Percentiles rank a stretch among this genome's conserved stretches.
phyloP scores from a whole-genome alignment of 352 stramenopile genomes.

The Blastocystis sp. region DNA sequence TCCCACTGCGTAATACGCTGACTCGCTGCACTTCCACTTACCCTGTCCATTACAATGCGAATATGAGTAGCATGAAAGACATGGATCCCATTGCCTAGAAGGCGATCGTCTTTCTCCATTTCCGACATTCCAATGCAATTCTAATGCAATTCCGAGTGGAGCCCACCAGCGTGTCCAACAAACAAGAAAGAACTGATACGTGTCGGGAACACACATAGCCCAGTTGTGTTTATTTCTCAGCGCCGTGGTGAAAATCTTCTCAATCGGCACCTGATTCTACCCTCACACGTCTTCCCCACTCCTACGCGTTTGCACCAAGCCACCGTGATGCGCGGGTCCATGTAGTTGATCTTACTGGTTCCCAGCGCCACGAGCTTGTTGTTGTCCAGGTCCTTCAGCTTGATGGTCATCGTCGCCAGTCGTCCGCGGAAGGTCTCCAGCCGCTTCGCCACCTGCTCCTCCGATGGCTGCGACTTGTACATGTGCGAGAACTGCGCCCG shows the following conservation, averaged over 20 bases:
- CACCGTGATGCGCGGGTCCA: conserved; percentile 92
- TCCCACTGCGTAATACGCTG: not conserved
- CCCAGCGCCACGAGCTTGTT: conserved; percentile 96
- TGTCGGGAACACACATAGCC: conserved; percentile 89
- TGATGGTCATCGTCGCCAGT: conserved; percentile 1
- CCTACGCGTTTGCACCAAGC: conserved; percentile 54
- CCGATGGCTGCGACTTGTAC: conserved; percentile 77
- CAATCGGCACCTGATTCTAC: conserved; percentile 84
- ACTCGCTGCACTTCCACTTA: not conserved
- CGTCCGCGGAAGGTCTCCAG: conserved; percentile 71
- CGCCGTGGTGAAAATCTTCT: conserved; percentile 92
- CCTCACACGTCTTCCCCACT: not conserved
- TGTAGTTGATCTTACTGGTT: conserved; percentile 99
- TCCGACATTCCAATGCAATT: too few species aligned
- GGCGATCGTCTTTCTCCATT: not conserved
- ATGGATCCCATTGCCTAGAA: not conserved
- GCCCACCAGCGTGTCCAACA: too few species aligned
- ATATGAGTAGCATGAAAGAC: not conserved
- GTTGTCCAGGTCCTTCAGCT: conserved; percentile 34
- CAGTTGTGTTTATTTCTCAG: conserved; percentile 98
- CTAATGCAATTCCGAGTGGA: too few species aligned
- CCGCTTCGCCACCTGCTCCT: conserved; percentile 82
- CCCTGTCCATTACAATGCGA: not conserved
- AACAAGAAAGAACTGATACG: conserved; percentile 79
- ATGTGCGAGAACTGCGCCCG: conserved; percentile 75